Percentiles rank a stretch among this genome's conserved stretches.
phyloP scores from a whole-genome alignment of 768 basidiomycete genomes.

The Kwoniella sp. region DNA sequence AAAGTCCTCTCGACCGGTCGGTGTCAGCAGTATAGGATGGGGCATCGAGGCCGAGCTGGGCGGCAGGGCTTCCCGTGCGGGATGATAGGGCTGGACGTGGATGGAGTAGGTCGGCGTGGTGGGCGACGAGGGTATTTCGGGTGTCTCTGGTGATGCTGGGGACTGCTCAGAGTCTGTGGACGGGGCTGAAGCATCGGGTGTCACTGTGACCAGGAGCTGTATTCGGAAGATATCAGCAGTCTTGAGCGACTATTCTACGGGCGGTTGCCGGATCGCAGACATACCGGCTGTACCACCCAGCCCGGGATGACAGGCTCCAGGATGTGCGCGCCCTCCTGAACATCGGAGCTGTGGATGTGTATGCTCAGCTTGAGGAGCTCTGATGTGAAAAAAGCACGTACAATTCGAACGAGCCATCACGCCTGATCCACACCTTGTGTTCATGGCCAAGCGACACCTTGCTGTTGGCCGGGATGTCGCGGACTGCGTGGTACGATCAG shows the following conservation, averaged over 20 bases:
- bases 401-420: constrained; percentile 44
- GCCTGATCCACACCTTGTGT: constrained; percentile 24
- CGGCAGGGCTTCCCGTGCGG: constrained; percentile 21
- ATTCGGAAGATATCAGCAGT: neutral
- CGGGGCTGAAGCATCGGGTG: neutral
- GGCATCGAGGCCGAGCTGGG: constrained; percentile 26
- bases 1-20: constrained; percentile 29
- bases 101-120: constrained; percentile 16
- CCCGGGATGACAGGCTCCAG: constrained; percentile 29
- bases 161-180: neutral
- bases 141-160: constrained; percentile 2
- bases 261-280: too few relatives aligned
- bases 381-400: constrained; percentile 9
- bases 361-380: neutral
- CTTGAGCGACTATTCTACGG: neutral
- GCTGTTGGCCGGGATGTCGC: constrained; percentile 13
- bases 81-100: constrained; percentile 34
- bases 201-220: constrained; percentile 3
- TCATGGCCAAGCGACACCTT: constrained; percentile 27
- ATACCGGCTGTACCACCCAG: constrained; percentile 30
- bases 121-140: constrained; percentile 10
- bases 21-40: constrained; percentile 31
- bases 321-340: constrained; percentile 32
- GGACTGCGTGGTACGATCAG: neutral
- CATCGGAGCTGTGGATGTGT: neutral